phyloP scores from a whole-genome alignment of 139 green algal genomes.

The Pleodorina starrii region DNA sequence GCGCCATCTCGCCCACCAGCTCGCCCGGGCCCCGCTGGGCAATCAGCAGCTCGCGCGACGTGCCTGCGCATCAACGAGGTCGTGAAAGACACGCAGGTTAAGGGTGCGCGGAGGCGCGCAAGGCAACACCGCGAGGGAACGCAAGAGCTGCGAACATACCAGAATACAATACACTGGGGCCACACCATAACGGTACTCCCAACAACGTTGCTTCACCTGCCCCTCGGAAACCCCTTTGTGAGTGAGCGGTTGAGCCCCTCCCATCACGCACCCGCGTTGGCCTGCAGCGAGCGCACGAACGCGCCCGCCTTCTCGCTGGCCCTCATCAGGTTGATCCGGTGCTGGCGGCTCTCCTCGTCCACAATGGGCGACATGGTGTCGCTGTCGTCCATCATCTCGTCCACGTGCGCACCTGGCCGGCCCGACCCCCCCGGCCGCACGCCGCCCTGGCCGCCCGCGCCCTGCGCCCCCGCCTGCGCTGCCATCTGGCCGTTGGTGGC shows the following conservation, averaged over 20 bases:
- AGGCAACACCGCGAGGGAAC: too few species aligned
- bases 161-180: too few species aligned
- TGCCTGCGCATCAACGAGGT: constrained; percentile 16
- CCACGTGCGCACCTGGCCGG: constrained; percentile 16
- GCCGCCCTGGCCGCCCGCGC: not conserved
- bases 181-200: too few species aligned
- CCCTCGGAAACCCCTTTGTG: too few species aligned
- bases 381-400: constrained; percentile 47
- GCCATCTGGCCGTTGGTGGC: not conserved
- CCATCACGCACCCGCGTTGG: constrained; percentile 34
- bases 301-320: constrained; percentile 56
- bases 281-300: constrained; percentile 55
- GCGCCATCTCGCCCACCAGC: constrained; percentile 68
- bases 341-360: constrained; percentile 59
- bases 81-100: too few species aligned
- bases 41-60: constrained; percentile 55
- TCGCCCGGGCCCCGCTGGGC: constrained; percentile 61
- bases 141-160: too few species aligned
- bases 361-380: constrained; percentile 57
- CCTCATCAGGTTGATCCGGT: constrained; percentile 53
- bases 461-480: not conserved
- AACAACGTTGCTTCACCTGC: too few species aligned
- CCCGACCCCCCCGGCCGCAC: not conserved
- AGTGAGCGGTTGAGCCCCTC: not conserved
- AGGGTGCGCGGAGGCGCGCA: too few species aligned